Conservation (phyloP, 176 grass and related monocot species). For the Microstegium vimineum region DNA sequence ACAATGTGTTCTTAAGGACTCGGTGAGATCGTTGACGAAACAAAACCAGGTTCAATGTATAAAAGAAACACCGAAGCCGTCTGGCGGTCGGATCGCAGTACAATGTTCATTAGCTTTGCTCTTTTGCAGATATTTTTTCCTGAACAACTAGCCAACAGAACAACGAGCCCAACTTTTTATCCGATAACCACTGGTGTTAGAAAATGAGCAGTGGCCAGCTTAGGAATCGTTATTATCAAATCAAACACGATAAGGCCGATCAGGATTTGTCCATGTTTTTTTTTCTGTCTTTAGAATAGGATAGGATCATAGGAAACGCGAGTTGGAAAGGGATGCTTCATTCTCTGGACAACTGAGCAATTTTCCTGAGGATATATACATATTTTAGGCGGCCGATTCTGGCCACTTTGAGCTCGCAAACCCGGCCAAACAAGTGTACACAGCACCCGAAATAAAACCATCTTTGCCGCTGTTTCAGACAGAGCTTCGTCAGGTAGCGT, state of each 20-base stretch:
- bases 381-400: neutral
- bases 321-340: neutral
- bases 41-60: neutral
- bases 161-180: neutral
- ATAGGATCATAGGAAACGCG: too few relatives aligned
- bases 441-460: neutral
- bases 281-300: neutral
- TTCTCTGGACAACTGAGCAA: neutral
- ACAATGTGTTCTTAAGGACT: neutral
- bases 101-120: neutral
- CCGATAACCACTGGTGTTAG: neutral
- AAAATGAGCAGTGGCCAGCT: neutral
- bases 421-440: neutral
- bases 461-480: neutral
- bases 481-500: conserved; percentile 25
- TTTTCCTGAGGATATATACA: neutral
- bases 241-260: neutral
- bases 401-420: conserved; percentile 6
- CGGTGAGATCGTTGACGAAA: neutral
- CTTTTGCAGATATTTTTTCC: neutral
- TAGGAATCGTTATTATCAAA: neutral
- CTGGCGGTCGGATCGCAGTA: neutral
- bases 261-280: too few relatives aligned
- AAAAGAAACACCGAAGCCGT: neutral
- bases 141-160: neutral